Evolutionary conservation across 164 flowering plant species (phyloP).

Genomic region (Nymphaea colorata): DNA sequence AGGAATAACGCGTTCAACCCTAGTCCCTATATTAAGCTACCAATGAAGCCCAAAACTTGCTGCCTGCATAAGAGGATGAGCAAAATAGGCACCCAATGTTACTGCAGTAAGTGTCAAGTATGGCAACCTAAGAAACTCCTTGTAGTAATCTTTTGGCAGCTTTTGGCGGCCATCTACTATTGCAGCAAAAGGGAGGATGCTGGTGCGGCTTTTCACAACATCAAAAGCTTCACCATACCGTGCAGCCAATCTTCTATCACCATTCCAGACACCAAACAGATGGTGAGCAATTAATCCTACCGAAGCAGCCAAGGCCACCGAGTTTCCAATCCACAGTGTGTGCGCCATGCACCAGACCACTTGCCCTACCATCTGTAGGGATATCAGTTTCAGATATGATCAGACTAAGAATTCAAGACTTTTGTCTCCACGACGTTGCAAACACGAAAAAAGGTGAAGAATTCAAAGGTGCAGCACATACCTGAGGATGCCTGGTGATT

Average conservation of each 20-base stretch:
- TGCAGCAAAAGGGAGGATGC: slow-evolving; percentile 88
- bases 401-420: neutral
- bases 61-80: slow-evolving; percentile 87
- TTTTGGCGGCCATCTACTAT: slow-evolving; percentile 89
- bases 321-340: slow-evolving; percentile 83
- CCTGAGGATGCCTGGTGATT: slow-evolving; percentile 99
- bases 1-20: neutral
- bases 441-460: neutral
- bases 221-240: slow-evolving; percentile 79
- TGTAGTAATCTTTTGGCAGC: slow-evolving; percentile 74
- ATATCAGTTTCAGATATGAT: neutral
- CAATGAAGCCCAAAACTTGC: slow-evolving; percentile 81
- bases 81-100: slow-evolving; percentile 70
- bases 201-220: slow-evolving; percentile 60
- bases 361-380: slow-evolving; percentile 89
- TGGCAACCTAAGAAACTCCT: slow-evolving; percentile 70
- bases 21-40: slow-evolving; percentile 34
- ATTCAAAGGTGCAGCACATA: slow-evolving; percentile 7
- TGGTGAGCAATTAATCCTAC: slow-evolving; percentile 85
- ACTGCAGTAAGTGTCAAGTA: slow-evolving; percentile 56
- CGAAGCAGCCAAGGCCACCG: slow-evolving; percentile 89
- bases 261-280: slow-evolving; percentile 96
- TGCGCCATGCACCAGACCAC: slow-evolving; percentile 97
- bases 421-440: neutral
- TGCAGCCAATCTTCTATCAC: slow-evolving; percentile 66